Evolutionary conservation across 2,329 filamentous ascomycete species (phyloP), one percentile per base, ranked within the genome.

Genomic region (Ophiocordyceps unilateralis): DNA sequence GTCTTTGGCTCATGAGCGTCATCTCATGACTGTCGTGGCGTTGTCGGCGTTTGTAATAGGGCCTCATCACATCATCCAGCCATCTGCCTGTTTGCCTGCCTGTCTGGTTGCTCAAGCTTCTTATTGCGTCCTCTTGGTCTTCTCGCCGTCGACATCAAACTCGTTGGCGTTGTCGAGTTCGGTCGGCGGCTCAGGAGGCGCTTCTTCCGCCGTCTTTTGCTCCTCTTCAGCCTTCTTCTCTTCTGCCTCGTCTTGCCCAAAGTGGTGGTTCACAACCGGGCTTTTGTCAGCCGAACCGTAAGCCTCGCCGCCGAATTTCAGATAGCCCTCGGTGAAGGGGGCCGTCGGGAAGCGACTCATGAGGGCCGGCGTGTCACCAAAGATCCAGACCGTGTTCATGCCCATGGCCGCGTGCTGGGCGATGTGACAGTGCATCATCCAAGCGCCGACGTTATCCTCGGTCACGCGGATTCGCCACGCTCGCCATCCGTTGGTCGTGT

Each of bases 401-500:
- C 52, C 45, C 67, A 76, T 76, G 19, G 71, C 57, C 63, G 72
- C 71, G 52, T 78, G 74, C 43, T 68, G 65, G 39, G 70, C 47
- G n/a, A 72, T 65, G 53, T 78, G 74, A 46, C 74, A 78, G 53
- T 78, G 74, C 49, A 77, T 60, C 70, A 78, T 70, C 72, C 72
- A 78, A 2, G 71, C 70, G 0, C 74, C 75, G 15, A 43, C 20
- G 30, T 43, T 43, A 0, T 62, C 55, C 30, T 60, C 50, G 1
- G 54, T 58, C 1, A 68, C 53, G 5, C 60, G 52, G 1, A 78
- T 56, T 11, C 76, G 60, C 76, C 74, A 80, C 1, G 66, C 74
- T 23, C 76, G 59, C 76, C 76, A 81, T 0, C 75, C 73, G 0
- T 65, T 61, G 2, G 63, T 64, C 4, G 59, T 53, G 5, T 65